phyloP scores from a whole-genome alignment of 768 basidiomycete genomes.

The Paxillus involutus region DNA sequence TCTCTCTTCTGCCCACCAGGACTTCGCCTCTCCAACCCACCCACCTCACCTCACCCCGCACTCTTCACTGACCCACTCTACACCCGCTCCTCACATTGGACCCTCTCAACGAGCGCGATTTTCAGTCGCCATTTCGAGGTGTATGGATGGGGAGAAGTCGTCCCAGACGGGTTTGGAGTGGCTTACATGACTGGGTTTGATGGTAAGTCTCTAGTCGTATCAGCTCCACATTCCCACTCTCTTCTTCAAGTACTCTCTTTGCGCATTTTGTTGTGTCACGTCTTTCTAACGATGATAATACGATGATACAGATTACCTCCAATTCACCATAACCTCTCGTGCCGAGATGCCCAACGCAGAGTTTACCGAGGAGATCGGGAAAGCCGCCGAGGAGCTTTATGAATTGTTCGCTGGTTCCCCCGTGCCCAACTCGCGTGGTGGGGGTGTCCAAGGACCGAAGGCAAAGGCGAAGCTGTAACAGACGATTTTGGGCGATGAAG shows the following conservation, averaged over 20 bases:
- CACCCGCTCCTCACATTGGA: constrained; percentile 76
- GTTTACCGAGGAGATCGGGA: constrained; percentile 69
- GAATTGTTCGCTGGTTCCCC: constrained; percentile 42
- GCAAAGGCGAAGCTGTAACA: constrained; percentile 19
- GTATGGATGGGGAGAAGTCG: constrained; percentile 97
- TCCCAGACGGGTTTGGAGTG: constrained; percentile 91
- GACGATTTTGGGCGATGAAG: too few relatives aligned
- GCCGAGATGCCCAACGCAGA: constrained; percentile 78
- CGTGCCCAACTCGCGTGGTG: not conserved
- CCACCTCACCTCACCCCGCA: constrained; percentile 63
- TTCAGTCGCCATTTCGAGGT: constrained; percentile 81
- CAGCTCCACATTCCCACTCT: not conserved
- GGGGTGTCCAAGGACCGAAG: not conserved
- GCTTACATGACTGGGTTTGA: constrained; percentile 93
- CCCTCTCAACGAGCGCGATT: constrained; percentile 85
- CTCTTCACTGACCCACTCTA: constrained; percentile 78
- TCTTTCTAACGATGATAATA: constrained; percentile 1
- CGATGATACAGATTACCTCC: constrained; percentile 59
- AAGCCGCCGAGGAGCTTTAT: constrained; percentile 68
- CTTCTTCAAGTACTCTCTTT: not conserved
- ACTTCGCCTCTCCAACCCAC: constrained; percentile 63
- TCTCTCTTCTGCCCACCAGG: constrained; percentile 40
- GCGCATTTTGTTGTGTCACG: not conserved
- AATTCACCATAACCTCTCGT: constrained; percentile 86
- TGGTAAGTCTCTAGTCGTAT: constrained; percentile 41